Conservation (phyloP, 768 basidiomycete species). For the Tricholoma sp. region DNA sequence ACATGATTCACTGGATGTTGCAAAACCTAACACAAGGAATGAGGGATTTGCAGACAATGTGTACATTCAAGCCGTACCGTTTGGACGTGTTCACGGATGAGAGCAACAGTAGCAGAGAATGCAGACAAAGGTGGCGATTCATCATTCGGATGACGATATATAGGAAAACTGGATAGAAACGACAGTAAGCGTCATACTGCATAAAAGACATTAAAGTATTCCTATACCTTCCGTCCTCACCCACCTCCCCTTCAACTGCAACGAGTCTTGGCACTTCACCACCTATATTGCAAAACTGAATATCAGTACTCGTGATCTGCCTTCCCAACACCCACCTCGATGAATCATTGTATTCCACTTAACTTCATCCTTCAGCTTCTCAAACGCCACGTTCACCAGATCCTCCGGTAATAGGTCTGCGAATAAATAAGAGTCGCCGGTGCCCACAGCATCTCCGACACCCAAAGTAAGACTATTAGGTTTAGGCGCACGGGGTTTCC, state of each 20-base stretch:
- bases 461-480: conserved; percentile 8
- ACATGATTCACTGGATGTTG: conserved; percentile 77
- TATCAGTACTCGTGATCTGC: too few relatives aligned
- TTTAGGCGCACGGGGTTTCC: neutral
- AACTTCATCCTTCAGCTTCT: conserved; percentile 56
- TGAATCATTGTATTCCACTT: conserved; percentile 72
- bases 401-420: conserved; percentile 52
- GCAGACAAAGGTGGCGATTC: conserved; percentile 62
- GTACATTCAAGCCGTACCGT: conserved; percentile 19
- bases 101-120: conserved; percentile 64
- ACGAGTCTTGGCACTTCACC: conserved; percentile 69
- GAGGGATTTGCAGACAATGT: neutral
- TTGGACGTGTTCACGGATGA: conserved; percentile 62
- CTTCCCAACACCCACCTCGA: conserved; percentile 39
- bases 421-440: conserved; percentile 65
- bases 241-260: conserved; percentile 56
- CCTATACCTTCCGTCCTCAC: conserved; percentile 35
- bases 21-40: conserved; percentile 20
- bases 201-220: neutral
- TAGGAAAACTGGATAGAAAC: conserved; percentile 52
- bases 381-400: conserved; percentile 52
- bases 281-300: conserved; percentile 32
- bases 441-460: conserved; percentile 37
- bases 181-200: too few relatives aligned
- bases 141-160: conserved; percentile 82